A percentile compares a stretch with the other conserved stretches of the same genome.
phyloP scores from a whole-genome alignment of 2,329 filamentous ascomycete species.

The Calonectria multiphialidica region DNA sequence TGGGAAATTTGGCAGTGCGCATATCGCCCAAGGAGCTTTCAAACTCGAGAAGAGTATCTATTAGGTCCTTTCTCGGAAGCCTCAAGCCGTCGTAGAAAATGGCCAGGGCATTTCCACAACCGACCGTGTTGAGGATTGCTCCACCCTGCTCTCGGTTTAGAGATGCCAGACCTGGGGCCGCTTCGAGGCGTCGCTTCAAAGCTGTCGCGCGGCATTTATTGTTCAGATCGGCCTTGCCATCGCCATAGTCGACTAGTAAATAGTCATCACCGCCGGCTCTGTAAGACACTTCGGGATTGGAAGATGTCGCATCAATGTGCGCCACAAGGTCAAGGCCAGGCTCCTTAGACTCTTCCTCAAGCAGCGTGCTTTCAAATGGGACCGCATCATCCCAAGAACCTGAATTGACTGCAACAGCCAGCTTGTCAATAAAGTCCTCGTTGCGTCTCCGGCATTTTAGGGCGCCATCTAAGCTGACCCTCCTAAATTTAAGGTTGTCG shows the following conservation, averaged over 20 bases:
- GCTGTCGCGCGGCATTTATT: conserved; percentile 53
- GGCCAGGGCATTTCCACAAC: conserved; percentile 20
- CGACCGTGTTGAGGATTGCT: conserved; percentile 19
- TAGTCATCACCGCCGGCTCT: conserved; percentile 62
- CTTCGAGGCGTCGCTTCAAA: conserved; percentile 24
- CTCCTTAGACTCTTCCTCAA: conserved; percentile 10
- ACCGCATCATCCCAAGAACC: conserved; percentile 14
- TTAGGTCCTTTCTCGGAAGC: conserved; percentile 10
- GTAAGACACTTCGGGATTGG: conserved; percentile 54
- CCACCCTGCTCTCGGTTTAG: conserved; percentile 14
- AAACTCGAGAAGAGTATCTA: conserved; percentile 23
- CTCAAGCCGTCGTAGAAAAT: conserved; percentile 24
- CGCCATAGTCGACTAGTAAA: conserved; percentile 69
- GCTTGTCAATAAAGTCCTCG: conserved; percentile 17
- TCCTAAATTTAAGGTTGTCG: conserved; percentile 31
- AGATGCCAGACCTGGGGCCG: conserved; percentile 21
- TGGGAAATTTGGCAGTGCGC: conserved; percentile 29
- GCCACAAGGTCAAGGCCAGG: conserved; percentile 17
- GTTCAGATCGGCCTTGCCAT: conserved; percentile 65
- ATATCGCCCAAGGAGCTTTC: conserved; percentile 31
- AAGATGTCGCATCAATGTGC: conserved; percentile 8
- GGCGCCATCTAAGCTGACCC: conserved; percentile 55
- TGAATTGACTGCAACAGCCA: background rate
- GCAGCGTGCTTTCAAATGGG: conserved; percentile 4
- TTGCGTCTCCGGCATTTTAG: conserved; percentile 13